Evolutionary conservation across 306 rosid genomes (phyloP).

Genomic region (Gynostemma pentaphyllum): DNA sequence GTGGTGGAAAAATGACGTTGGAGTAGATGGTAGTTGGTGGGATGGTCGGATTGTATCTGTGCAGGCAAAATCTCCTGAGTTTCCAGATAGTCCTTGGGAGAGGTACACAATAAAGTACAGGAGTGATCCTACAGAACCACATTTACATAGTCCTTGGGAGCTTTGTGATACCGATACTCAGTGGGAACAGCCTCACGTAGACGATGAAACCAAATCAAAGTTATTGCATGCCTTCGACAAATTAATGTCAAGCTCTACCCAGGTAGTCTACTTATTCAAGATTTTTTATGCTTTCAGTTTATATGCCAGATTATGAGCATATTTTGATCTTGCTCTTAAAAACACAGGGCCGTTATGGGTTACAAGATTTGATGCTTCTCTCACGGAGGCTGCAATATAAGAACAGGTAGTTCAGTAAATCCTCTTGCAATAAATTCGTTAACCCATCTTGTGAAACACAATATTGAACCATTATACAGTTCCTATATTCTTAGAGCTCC

Average conservation of each 20-base stretch:
- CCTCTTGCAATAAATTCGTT: background rate
- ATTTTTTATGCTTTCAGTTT: background rate
- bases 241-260: constrained; percentile 41
- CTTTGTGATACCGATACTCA: constrained; percentile 57
- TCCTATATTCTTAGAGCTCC: background rate
- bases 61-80: constrained; percentile 57
- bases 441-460: background rate
- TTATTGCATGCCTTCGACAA: constrained; percentile 42
- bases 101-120: constrained; percentile 61
- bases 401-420: constrained; percentile 42
- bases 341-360: constrained; percentile 72
- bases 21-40: constrained; percentile 89
- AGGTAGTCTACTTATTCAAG: constrained; percentile 35
- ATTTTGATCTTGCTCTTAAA: constrained; percentile 16
- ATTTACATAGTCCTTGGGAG: constrained; percentile 98
- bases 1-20: constrained; percentile 92
- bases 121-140: constrained; percentile 52
- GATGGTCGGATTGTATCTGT: constrained; percentile 56
- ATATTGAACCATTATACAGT: background rate
- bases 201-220: constrained; percentile 37
- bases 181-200: constrained; percentile 74
- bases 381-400: constrained; percentile 45
- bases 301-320: background rate
- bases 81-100: constrained; percentile 96
- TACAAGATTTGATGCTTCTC: constrained; percentile 48